These are phyloP conservation scores for Apiospora kogelbergensis DNA, from an alignment of 2,329 filamentous ascomycete species.

Conservation along the genomic window DNA sequence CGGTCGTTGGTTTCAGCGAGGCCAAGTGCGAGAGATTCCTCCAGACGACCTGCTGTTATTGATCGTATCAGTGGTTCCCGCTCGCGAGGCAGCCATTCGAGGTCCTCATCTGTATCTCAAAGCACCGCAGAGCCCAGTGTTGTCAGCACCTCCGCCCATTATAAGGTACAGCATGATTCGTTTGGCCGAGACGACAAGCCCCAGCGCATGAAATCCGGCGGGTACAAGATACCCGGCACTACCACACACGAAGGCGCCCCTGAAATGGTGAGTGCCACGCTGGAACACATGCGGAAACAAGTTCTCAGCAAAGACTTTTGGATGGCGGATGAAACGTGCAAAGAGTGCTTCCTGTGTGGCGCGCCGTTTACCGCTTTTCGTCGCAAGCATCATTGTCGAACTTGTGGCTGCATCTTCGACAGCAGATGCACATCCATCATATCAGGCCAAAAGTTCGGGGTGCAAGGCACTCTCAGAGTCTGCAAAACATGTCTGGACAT, in stretches of 20 bases:
- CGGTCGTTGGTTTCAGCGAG: conserved; percentile 26
- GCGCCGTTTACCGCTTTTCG: conserved; percentile 90
- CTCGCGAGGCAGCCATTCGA: conserved; percentile 46
- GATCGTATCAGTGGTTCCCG: conserved; percentile 53
- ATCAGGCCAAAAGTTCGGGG: conserved; percentile 82
- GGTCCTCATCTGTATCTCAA: conserved; percentile 59
- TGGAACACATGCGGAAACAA: conserved; percentile 77
- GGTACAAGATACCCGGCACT: conserved; percentile 55
- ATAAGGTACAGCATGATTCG: conserved; percentile 56
- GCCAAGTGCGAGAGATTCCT: conserved; percentile 33
- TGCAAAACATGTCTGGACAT: conserved; percentile 92
- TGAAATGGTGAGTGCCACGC: conserved; percentile 58
- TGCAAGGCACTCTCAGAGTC: conserved; percentile 79
- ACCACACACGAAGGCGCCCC: conserved; percentile 56
- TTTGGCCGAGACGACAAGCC: conserved; percentile 48
- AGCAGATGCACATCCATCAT: conserved; percentile 94
- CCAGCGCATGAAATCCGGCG: conserved; percentile 45
- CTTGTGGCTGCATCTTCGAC: conserved; percentile 98
- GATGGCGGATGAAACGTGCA: conserved; percentile 99
- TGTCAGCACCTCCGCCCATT: conserved; percentile 59
- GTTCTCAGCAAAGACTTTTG: conserved; percentile 94
- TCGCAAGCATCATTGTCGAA: conserved; percentile 93
- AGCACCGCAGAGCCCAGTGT: conserved; percentile 57
- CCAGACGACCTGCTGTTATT: conserved; percentile 51
- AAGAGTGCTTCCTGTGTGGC: conserved; percentile 92